These are phyloP conservation scores for Auricularia auricula-judae DNA, from an alignment of 768 basidiomycete genomes.

Conservation along the genomic window DNA sequence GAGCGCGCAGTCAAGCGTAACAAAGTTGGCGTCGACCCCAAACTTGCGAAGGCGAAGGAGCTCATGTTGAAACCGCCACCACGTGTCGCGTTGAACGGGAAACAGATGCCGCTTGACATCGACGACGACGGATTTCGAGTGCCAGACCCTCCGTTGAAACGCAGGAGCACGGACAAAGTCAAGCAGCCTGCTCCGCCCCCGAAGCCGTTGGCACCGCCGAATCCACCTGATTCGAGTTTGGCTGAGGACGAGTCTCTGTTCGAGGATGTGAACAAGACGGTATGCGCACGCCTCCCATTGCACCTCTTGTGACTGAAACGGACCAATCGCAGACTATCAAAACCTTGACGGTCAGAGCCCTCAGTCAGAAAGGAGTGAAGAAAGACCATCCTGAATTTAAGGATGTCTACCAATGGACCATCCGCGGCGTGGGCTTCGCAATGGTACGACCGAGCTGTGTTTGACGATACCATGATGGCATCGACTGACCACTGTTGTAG, in stretches of 20 bases:
- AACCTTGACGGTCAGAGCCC: neutral
- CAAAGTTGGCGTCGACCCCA: neutral
- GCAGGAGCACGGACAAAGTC: neutral
- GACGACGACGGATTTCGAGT: neutral
- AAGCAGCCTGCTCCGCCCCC: neutral
- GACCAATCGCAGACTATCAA: neutral
- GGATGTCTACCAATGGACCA: constrained; percentile 5
- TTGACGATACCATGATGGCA: too few species aligned
- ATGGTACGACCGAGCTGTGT: neutral
- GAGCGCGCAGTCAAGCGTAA: neutral
- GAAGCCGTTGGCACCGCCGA: neutral
- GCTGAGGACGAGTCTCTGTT: neutral
- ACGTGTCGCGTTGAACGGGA: neutral
- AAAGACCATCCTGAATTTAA: constrained; percentile 7
- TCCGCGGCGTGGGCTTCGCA: constrained; percentile 7
- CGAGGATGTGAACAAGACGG: neutral
- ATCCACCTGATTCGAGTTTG: neutral
- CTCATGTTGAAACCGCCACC: neutral
- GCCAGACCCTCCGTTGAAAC: neutral
- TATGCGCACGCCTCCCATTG: neutral
- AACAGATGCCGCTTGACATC: neutral
- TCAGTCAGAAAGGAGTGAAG: neutral
- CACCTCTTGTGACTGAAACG: too few species aligned
- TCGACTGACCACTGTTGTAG: neutral
- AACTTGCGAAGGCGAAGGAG: neutral